phyloP scores from a whole-genome alignment of 768 basidiomycete genomes.

The Kwoniella botswanensis region DNA sequence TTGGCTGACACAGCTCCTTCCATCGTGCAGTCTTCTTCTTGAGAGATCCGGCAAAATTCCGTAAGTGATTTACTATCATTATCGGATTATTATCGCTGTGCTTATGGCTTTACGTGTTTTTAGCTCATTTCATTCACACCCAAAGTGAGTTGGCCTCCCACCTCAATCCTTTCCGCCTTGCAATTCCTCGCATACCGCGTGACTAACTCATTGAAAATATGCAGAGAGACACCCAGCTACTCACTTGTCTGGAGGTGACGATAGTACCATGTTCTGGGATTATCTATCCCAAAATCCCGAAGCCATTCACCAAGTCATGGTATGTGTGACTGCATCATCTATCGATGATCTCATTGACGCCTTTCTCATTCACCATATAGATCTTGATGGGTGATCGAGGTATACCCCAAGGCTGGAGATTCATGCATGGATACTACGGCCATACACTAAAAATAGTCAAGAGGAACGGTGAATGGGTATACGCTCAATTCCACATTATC shows the following conservation, averaged over 20 bases:
- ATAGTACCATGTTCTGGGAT: conserved; percentile 66
- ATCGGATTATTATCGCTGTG: neutral
- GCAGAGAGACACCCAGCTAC: conserved; percentile 76
- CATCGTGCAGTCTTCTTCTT: conserved; percentile 1
- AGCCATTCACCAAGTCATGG: conserved; percentile 61
- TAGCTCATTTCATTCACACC: conserved; percentile 59
- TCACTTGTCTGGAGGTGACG: conserved; percentile 81
- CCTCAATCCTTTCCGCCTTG: neutral
- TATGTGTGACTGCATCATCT: neutral
- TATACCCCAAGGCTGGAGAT: conserved; percentile 65
- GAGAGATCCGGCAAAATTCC: conserved; percentile 60
- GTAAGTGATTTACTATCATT: neutral
- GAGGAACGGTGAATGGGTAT: conserved; percentile 53
- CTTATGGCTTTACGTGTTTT: neutral
- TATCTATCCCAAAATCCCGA: conserved; percentile 62
- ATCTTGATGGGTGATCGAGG: conserved; percentile 62
- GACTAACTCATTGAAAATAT: neutral
- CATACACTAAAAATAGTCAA: conserved; percentile 61
- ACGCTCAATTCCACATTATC: conserved; percentile 59
- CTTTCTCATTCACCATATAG: neutral
- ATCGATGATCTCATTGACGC: neutral
- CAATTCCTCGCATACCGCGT: neutral
- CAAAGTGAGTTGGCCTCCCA: conserved; percentile 7
- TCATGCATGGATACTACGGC: conserved; percentile 84
- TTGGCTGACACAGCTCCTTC: neutral